These are phyloP conservation scores for Magnusiomyces ingens DNA, from an alignment of 1,139 yeast genomes.

Conservation along the genomic window DNA sequence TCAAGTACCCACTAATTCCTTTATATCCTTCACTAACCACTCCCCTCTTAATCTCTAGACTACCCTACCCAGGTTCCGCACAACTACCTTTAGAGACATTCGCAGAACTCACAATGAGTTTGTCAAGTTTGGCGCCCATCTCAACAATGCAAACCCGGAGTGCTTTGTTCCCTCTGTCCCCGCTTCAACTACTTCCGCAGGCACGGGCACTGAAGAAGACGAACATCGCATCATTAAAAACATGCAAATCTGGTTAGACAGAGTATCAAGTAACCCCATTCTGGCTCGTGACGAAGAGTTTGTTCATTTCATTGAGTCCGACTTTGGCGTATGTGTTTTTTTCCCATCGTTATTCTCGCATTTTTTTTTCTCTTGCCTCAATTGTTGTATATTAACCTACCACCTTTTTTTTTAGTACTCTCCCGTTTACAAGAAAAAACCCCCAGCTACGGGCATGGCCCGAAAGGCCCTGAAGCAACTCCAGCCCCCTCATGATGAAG, in stretches of 20 bases:
- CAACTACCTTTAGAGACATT: constrained; percentile 60
- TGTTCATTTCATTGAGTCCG: constrained; percentile 80
- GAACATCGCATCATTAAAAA: constrained; percentile 47
- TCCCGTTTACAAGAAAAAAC: constrained; percentile 40
- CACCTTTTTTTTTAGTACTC: constrained; percentile 24
- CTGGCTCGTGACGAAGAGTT: constrained; percentile 82
- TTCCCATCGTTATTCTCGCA: constrained; percentile 10
- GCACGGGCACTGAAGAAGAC: constrained; percentile 80
- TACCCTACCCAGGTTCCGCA: constrained; percentile 71
- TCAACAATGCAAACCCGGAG: constrained; percentile 77
- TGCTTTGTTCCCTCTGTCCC: constrained; percentile 92
- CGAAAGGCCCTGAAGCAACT: constrained; percentile 88
- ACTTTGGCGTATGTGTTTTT: constrained; percentile 45
- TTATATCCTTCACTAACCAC: neutral
- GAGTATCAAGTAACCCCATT: constrained; percentile 68
- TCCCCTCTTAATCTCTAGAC: constrained; percentile 28
- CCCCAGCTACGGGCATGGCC: constrained; percentile 71
- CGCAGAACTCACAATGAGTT: constrained; percentile 79
- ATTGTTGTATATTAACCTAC: constrained; percentile 20
- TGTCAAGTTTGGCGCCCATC: constrained; percentile 65
- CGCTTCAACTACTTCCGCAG: constrained; percentile 63
- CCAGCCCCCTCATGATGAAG: constrained; percentile 86
- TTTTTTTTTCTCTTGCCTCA: constrained; percentile 29
- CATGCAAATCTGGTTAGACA: constrained; percentile 83
- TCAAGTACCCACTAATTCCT: neutral